Evolutionary conservation across 257 asterid genomes (phyloP).

Genomic region (Gardenia jasminoides): DNA sequence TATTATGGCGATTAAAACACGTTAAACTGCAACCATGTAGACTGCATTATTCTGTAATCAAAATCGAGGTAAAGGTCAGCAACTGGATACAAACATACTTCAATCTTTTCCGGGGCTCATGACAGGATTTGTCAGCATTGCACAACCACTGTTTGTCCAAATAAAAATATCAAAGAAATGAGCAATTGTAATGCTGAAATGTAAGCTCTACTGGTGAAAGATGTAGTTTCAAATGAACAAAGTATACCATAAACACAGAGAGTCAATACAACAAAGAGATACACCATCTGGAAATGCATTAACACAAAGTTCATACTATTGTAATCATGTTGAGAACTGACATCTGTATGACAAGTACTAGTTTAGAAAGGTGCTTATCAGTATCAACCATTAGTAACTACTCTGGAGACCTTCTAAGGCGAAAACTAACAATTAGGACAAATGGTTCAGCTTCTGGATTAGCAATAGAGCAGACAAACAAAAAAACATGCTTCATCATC

Average conservation of each 20-base stretch:
- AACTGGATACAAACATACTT: conserved; percentile 52
- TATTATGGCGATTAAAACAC: conserved; percentile 9
- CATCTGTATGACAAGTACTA: neutral
- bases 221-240: neutral
- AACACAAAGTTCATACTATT: neutral
- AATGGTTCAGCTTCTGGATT: neutral
- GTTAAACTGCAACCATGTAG: neutral
- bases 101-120: conserved; percentile 89
- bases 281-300: neutral
- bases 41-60: neutral
- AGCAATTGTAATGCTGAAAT: neutral
- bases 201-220: neutral
- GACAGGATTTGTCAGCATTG: conserved; percentile 96
- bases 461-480: neutral
- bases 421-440: neutral
- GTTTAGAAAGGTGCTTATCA: neutral
- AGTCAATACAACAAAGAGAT: neutral
- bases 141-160: conserved; percentile 78
- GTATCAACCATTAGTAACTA: neutral
- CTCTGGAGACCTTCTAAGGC: neutral
- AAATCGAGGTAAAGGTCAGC: neutral
- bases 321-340: neutral
- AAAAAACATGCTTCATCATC: neutral
- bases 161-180: conserved; percentile 20
- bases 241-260: neutral